Evolutionary conservation across 1,284 basidiomycete species (phyloP).

Genomic region (Meira miltonrushii): DNA sequence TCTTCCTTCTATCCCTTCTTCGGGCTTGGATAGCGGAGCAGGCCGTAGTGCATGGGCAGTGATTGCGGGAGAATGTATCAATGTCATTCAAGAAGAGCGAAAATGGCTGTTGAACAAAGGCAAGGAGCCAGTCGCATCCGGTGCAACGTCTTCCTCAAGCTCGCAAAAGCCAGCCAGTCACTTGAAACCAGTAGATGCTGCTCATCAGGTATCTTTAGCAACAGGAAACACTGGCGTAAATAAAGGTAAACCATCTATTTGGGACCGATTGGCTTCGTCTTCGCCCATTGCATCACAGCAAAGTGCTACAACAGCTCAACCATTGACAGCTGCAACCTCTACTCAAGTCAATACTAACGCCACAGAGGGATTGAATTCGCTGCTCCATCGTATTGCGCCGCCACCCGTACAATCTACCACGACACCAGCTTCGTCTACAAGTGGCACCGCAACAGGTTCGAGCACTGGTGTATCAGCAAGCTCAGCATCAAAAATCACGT

Average conservation of each 20-base stretch:
- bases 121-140: background rate
- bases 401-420: background rate
- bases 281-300: background rate
- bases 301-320: background rate
- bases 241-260: background rate
- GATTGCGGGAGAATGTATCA: slow-evolving; percentile 9
- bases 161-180: background rate
- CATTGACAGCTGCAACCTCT: background rate
- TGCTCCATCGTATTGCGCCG: slow-evolving; percentile 5
- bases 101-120: background rate
- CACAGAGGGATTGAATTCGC: background rate
- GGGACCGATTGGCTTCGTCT: slow-evolving; percentile 6
- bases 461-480: background rate
- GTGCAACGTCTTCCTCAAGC: background rate
- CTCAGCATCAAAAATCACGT: background rate
- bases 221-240: background rate
- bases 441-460: background rate
- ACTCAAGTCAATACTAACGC: background rate
- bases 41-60: slow-evolving; percentile 7
- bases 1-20: background rate
- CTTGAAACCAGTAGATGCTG: slow-evolving; percentile 3
- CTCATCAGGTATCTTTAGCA: background rate
- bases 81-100: slow-evolving; percentile 4
- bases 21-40: background rate
- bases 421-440: background rate